Conservation (phyloP, 2,329 filamentous ascomycete genomes). For the Albifimbria verrucaria region DNA sequence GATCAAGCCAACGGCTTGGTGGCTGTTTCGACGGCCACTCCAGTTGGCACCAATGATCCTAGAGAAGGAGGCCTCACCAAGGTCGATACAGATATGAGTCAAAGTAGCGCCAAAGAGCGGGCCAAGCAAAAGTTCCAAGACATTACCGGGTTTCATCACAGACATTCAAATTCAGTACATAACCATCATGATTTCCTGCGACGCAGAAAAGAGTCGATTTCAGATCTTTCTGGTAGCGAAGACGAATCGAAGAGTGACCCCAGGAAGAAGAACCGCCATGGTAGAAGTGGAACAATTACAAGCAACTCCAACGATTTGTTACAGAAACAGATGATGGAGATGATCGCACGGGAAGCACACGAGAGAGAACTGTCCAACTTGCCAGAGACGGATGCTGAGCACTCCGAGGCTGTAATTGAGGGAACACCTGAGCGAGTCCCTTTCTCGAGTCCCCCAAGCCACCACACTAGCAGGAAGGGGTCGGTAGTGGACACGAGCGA, state of each 20-base stretch:
- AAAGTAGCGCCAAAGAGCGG: conserved; percentile 54
- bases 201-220: conserved; percentile 48
- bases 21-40: conserved; percentile 21
- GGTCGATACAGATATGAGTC: conserved; percentile 39
- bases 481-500: conserved; percentile 39
- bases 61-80: conserved; percentile 18
- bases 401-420: conserved; percentile 29
- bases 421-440: conserved; percentile 27
- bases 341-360: conserved; percentile 52
- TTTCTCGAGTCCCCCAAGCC: conserved; percentile 24
- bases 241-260: conserved; percentile 34
- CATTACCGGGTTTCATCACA: conserved; percentile 52
- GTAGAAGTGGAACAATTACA: conserved; percentile 44
- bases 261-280: conserved; percentile 25
- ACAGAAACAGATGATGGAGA: conserved; percentile 60
- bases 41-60: conserved; percentile 14
- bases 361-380: conserved; percentile 36
- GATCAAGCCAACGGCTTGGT: conserved; percentile 18
- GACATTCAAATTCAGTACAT: conserved; percentile 46
- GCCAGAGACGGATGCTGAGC: conserved; percentile 27
- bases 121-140: conserved; percentile 59
- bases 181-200: conserved; percentile 51
- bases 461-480: conserved; percentile 29
- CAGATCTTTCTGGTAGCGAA: conserved; percentile 60
- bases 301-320: conserved; percentile 49